Percentiles rank a stretch among this genome's conserved stretches.
Evolutionary conservation across 441 rosid species (phyloP).

Genomic region (Eutrema salsugineum): DNA sequence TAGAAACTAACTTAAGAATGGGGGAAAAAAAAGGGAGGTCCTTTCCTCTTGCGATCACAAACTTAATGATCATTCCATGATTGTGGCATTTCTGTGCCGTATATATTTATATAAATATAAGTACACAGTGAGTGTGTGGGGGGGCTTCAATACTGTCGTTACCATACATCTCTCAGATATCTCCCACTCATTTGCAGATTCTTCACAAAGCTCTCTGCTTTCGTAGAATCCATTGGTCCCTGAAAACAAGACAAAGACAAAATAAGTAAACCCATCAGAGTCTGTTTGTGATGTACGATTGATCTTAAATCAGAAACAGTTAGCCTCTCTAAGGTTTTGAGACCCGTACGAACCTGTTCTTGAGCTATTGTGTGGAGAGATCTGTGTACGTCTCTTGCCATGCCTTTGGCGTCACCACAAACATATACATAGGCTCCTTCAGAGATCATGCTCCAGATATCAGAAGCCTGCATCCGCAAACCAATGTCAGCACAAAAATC

Average conservation of each 20-base stretch:
- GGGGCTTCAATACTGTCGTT: neutral
- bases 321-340: neutral
- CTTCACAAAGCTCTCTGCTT: slow-evolving; percentile 91
- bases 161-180: slow-evolving; percentile 81
- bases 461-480: slow-evolving; percentile 38
- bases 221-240: slow-evolving; percentile 82
- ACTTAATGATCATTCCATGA: slow-evolving; percentile 19
- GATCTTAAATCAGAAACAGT: neutral
- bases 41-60: slow-evolving; percentile 20
- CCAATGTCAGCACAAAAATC: neutral
- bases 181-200: slow-evolving; percentile 85
- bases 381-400: slow-evolving; percentile 57
- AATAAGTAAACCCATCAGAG: neutral
- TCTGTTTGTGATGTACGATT: neutral
- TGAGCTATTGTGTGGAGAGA: slow-evolving; percentile 53
- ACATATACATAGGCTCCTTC: slow-evolving; percentile 49
- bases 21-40: neutral
- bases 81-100: slow-evolving; percentile 21
- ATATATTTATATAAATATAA: slow-evolving; percentile 7
- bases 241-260: slow-evolving; percentile 22
- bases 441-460: slow-evolving; percentile 47
- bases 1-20: neutral
- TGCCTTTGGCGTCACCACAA: slow-evolving; percentile 61
- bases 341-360: slow-evolving; percentile 42
- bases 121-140: slow-evolving; percentile 1